Conservation (phyloP, 495 filamentous ascomycete genomes). For the Alectoria sarmentosa region DNA sequence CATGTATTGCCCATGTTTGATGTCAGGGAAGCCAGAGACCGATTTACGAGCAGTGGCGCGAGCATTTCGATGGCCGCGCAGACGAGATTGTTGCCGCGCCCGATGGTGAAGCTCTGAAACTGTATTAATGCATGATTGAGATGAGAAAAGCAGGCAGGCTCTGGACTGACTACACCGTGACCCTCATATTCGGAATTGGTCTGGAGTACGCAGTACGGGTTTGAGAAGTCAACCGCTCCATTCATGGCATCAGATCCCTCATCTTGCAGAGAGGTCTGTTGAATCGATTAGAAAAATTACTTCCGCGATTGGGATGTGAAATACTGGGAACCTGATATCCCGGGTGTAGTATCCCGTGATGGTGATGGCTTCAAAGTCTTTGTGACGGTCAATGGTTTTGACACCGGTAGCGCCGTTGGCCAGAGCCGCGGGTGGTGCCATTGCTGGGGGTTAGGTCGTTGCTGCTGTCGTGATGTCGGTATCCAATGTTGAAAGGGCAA, state of each 20-base stretch:
- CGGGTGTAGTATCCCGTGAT: neutral
- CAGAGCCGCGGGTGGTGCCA: neutral
- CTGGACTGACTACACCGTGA: slow-evolving; percentile 36
- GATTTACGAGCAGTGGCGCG: slow-evolving; percentile 65
- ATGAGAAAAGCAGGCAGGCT: slow-evolving; percentile 35
- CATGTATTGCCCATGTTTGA: slow-evolving; percentile 84
- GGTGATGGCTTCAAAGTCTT: neutral
- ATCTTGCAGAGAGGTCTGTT: slow-evolving; percentile 81
- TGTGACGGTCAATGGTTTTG: neutral
- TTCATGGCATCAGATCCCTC: slow-evolving; percentile 98
- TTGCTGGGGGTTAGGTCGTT: neutral
- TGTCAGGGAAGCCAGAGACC: slow-evolving; percentile 33
- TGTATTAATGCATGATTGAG: neutral
- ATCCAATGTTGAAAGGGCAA: neutral
- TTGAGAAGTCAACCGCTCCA: slow-evolving; percentile 84
- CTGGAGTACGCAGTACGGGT: slow-evolving; percentile 86
- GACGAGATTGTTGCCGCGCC: slow-evolving; percentile 91
- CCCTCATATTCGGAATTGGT: slow-evolving; percentile 67
- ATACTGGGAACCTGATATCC: neutral
- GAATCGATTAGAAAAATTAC: neutral
- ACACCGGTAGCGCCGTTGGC: neutral
- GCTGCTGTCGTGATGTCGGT: neutral
- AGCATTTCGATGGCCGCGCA: slow-evolving; percentile 75
- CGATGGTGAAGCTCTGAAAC: slow-evolving; percentile 84
- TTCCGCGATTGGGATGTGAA: neutral